These are phyloP conservation scores for Arctium minus DNA, from an alignment of 129 eudicot genomes.

Conservation along the genomic window DNA sequence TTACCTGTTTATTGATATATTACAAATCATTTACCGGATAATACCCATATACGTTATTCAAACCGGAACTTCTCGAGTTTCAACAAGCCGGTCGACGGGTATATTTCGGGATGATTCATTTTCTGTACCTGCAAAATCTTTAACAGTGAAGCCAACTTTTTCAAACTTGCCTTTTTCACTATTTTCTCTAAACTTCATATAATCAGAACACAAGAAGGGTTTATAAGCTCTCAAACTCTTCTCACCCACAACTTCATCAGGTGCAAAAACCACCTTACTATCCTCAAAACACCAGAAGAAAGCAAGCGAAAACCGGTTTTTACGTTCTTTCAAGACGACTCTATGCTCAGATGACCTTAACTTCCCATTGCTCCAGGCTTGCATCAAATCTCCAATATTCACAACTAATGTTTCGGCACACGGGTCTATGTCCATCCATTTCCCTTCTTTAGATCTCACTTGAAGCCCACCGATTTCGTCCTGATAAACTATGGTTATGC, in stretches of 20 bases:
- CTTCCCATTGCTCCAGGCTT: slow-evolving; percentile 93
- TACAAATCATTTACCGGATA: not conserved
- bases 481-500: slow-evolving; percentile 75
- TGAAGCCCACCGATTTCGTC: slow-evolving; percentile 87
- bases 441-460: slow-evolving; percentile 67
- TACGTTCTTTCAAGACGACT: slow-evolving; percentile 52
- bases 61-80: not conserved
- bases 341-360: slow-evolving; percentile 86
- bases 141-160: slow-evolving; percentile 87
- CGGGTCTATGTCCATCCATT: slow-evolving; percentile 75
- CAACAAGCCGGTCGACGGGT: not conserved
- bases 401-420: slow-evolving; percentile 71
- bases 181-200: slow-evolving; percentile 65
- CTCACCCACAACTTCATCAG: slow-evolving; percentile 71
- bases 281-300: slow-evolving; percentile 98
- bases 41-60: not conserved
- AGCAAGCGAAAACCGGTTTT: slow-evolving; percentile 71
- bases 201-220: slow-evolving; percentile 78
- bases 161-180: slow-evolving; percentile 85
- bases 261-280: slow-evolving; percentile 67
- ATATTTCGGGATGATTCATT: not conserved
- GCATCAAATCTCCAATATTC: slow-evolving; percentile 83
- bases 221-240: slow-evolving; percentile 49
- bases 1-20: slow-evolving; percentile 17
- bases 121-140: slow-evolving; percentile 70